Conservation (phyloP, 305 asterid species). For the Solanum hybrid region DNA sequence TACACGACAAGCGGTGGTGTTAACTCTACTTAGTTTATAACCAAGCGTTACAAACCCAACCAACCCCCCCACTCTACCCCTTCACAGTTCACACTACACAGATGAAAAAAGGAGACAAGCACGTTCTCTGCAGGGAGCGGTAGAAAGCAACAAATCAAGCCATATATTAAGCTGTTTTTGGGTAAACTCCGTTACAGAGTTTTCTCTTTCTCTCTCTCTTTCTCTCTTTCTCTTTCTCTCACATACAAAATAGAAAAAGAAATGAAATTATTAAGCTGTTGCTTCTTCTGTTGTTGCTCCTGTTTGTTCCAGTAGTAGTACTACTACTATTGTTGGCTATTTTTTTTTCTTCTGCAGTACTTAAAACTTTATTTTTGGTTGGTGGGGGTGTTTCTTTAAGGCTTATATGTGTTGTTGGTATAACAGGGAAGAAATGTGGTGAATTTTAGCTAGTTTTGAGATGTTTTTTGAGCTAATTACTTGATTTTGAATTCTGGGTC, state of each 20-base stretch:
- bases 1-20: not conserved
- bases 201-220: slow-evolving; percentile 22
- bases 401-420: not conserved
- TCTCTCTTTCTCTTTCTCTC: slow-evolving; percentile 10
- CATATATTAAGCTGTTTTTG: slow-evolving; percentile 42
- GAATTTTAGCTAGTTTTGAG: slow-evolving; percentile 6
- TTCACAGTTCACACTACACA: slow-evolving; percentile 26
- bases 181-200: slow-evolving; percentile 24
- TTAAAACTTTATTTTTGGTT: not conserved
- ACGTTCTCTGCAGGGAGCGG: slow-evolving; percentile 37
- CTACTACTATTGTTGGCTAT: not conserved
- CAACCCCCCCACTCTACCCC: not conserved
- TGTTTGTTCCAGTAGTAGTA: not conserved
- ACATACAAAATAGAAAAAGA: not conserved
- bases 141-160: slow-evolving; percentile 34
- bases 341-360: not conserved
- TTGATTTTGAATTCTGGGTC: slow-evolving; percentile 21
- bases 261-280: not conserved
- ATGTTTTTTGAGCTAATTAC: slow-evolving; percentile 7
- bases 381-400: not conserved
- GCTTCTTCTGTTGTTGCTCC: slow-evolving; percentile 1
- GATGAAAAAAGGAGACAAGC: slow-evolving; percentile 51
- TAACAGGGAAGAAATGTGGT: slow-evolving; percentile 6
- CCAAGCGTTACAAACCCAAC: not conserved
- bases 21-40: not conserved